These are phyloP conservation scores for Tetrahymena elliotti DNA, from an alignment of 73 alveolate genomes.

Conservation along the genomic window DNA sequence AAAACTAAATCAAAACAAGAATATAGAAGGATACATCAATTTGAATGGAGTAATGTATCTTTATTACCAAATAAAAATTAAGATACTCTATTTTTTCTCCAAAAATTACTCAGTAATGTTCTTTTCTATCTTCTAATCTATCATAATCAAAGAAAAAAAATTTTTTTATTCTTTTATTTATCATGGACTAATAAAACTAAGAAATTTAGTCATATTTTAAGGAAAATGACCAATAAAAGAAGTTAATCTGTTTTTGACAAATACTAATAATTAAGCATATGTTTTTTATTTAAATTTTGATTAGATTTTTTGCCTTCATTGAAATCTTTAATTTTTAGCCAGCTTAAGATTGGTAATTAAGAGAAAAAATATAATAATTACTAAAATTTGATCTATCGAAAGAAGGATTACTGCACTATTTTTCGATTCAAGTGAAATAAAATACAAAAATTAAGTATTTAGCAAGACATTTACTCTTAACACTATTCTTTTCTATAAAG, in stretches of 20 bases:
- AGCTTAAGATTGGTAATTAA: neutral
- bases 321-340: neutral
- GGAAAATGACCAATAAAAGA: neutral
- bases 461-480: neutral
- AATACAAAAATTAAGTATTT: neutral
- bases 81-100: neutral
- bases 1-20: neutral
- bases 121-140: too few relatives aligned
- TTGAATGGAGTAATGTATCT: neutral
- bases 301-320: neutral
- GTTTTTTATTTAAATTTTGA: too few relatives aligned
- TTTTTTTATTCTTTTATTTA: neutral
- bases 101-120: neutral
- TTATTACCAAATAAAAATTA: neutral
- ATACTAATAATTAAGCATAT: too few relatives aligned
- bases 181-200: neutral
- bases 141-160: too few relatives aligned
- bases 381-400: neutral
- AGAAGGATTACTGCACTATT: neutral
- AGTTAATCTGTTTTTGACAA: neutral
- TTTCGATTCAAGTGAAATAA: neutral
- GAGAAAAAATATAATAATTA: too few relatives aligned
- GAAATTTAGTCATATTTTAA: neutral
- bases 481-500: too few relatives aligned
- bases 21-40: neutral